phyloP scores from a whole-genome alignment of 2,329 filamentous ascomycete species.

The Neurospora sp. region DNA sequence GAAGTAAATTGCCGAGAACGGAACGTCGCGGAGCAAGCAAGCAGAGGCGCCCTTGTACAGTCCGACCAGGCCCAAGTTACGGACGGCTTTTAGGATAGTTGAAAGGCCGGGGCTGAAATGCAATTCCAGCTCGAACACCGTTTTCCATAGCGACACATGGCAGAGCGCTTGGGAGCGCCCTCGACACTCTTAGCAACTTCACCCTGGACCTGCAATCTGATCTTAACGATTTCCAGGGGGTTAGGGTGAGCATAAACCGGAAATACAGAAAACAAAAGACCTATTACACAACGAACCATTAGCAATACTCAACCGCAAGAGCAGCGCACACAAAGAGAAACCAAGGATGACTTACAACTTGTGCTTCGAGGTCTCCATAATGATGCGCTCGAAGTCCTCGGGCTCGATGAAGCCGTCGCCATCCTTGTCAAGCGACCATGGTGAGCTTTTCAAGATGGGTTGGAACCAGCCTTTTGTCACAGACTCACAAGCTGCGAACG shows the following conservation, averaged over 20 bases:
- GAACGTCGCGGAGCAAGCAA: slow-evolving; percentile 86
- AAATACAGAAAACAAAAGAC: slow-evolving; percentile 53
- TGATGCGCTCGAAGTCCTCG: slow-evolving; percentile 93
- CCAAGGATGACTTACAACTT: slow-evolving; percentile 46
- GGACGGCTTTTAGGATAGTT: too few relatives aligned
- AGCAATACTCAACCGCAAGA: slow-evolving; percentile 51
- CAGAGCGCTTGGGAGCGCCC: slow-evolving; percentile 72
- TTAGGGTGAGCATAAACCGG: slow-evolving; percentile 41
- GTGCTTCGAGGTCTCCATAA: slow-evolving; percentile 69
- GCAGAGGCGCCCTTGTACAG: slow-evolving; percentile 87
- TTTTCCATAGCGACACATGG: slow-evolving; percentile 46
- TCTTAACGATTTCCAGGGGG: slow-evolving; percentile 98
- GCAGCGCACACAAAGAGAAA: slow-evolving; percentile 93
- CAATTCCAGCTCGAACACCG: too few relatives aligned
- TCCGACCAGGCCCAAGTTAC: slow-evolving; percentile 66
- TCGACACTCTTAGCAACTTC: slow-evolving; percentile 84
- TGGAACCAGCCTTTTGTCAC: background rate
- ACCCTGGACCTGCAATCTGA: slow-evolving; percentile 92
- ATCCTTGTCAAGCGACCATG: slow-evolving; percentile 59
- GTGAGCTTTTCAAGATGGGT: background rate
- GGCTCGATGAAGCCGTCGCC: slow-evolving; percentile 92
- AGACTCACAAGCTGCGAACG: background rate
- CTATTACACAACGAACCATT: slow-evolving; percentile 31
- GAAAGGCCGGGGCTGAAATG: too few relatives aligned
- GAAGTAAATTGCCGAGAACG: slow-evolving; percentile 99